These are phyloP conservation scores for Ogataea degrootiae DNA, from an alignment of 805 yeast species.

Conservation along the genomic window DNA sequence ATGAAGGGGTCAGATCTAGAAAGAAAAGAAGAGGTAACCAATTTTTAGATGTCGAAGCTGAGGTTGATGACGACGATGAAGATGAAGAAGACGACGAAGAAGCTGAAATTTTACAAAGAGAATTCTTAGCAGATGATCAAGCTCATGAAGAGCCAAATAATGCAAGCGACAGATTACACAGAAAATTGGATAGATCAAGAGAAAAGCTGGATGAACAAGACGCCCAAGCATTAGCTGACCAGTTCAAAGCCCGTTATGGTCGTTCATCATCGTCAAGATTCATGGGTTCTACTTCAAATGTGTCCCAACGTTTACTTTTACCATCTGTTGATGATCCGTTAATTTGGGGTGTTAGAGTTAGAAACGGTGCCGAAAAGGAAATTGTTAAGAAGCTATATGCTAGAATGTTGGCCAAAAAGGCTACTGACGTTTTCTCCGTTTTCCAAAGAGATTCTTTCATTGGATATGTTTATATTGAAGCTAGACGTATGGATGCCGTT, in stretches of 20 bases:
- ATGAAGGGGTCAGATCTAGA: constrained; percentile 45
- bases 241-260: constrained; percentile 88
- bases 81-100: constrained; percentile 92
- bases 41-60: constrained; percentile 97
- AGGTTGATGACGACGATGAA: constrained; percentile 96
- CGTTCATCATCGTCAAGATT: constrained; percentile 75
- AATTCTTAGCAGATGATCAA: constrained; percentile 74
- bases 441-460: constrained; percentile 92
- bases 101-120: constrained; percentile 81
- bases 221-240: constrained; percentile 90
- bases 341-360: constrained; percentile 92
- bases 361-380: constrained; percentile 90
- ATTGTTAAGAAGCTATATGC: constrained; percentile 79
- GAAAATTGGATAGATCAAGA: constrained; percentile 79
- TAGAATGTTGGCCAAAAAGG: constrained; percentile 73
- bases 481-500: constrained; percentile 88
- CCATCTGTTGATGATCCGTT: constrained; percentile 97
- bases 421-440: constrained; percentile 79
- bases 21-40: constrained; percentile 62
- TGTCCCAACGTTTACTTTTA: constrained; percentile 86
- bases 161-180: constrained; percentile 67
- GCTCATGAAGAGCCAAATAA: constrained; percentile 49
- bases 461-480: constrained; percentile 92
- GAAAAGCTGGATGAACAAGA: constrained; percentile 89
- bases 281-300: constrained; percentile 78